Evolutionary conservation across 1,284 basidiomycete genomes (phyloP), one percentile per base, ranked within the genome.

Genomic region (Cerrena zonata): DNA sequence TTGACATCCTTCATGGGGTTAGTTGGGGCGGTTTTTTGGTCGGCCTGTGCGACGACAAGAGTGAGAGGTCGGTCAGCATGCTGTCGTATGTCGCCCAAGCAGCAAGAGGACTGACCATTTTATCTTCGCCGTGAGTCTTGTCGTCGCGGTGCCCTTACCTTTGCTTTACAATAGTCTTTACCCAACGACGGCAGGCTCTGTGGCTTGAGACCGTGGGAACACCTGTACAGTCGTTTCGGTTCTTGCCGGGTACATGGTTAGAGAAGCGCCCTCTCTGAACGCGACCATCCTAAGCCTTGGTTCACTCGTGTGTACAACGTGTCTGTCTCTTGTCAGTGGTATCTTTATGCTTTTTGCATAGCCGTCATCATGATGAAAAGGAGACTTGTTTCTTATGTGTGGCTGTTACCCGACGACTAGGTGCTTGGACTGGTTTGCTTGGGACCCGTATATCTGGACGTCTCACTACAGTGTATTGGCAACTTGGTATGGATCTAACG

Each of bases 1-100:
- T 84, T 84, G 65, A 93, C 91, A 79, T 98, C 94, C 81, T 87
- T 89, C 91, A 94, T 94, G 68, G 85, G 82, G 81, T 94, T 94
- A 66, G 85, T 83, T 69, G 91, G 89, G 71, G 88, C 77, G 61
- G 86, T 87, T 76, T 92, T 91, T 76, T 84, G 77, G 68, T 93
- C 91, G 76, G 91, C 89, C 91, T 93, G 65, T 22, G 55, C 10
- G 48, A 46, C 52, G 54, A 42, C 46, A 45, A 43, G 34, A 52
- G 49, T 37, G 21, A 46, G 38, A 49, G 36, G 39, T 23, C 25
- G 27, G 23, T 48, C 47, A 25, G 30, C 18, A 34, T 12, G 34
- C 47, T 40, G 5, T 15, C 39, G 18, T 15, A 40, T 18, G 21
- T 18, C 18, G 10, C 10, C 21, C 15, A 40, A 18, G 10, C 10